Base-by-base conservation (phyloP, 768 basidiomycete genomes). In the Pholiota microspora region DNA sequence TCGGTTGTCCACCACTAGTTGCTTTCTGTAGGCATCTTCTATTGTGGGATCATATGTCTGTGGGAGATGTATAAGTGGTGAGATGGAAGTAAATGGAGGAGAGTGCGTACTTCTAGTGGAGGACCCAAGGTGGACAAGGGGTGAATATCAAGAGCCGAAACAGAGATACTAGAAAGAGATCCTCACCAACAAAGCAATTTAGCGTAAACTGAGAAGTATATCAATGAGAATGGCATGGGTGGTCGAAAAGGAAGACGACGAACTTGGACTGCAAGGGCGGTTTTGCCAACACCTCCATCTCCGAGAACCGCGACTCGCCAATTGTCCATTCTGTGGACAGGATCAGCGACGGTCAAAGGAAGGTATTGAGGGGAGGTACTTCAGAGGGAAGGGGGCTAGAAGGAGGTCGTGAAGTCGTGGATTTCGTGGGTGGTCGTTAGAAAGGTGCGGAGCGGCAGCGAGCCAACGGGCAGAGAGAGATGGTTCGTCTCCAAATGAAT, bases 11-110 rank as follows among this genome's bases (percentile, higher is more conserved):
- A 97, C 93, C 53, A 94, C 86, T 63, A 94, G 82, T 69, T 94
- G 93, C 71, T 95, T 96, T 65, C 94, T 83, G 74, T 98, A 97
- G 59, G 94, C 94, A 70, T 97, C 94, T 75, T 98, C 94, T 83
- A 98, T 98, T 63, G 94, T 98, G 54, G 94, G 94, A 76, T 98
- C 94, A 72, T 98, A 98, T 49, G 93, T 93, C 92, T 96, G 53
- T 35, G 3, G 50, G 51, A 57, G 45, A 59, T 49, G 54, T 35
- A 57, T 61, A 42, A 65, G 57, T 55, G 51, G 49, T 44, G 53
- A 25, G 51, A 49, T 46, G 52, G 51, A 53, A 38, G 38, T 24
- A 48, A 46, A 45, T 48, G 47, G 49, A 25, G 23, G 48, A 50
- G 18, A 7, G 27, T 6, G 63, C 76, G 47, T 54, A 87, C 88